Percentiles rank a stretch among this genome's conserved stretches.
Evolutionary conservation across 225 moss, liverwort and hornwort species (phyloP).

Genomic region (Bryoerythrophyllum caledonicum): DNA sequence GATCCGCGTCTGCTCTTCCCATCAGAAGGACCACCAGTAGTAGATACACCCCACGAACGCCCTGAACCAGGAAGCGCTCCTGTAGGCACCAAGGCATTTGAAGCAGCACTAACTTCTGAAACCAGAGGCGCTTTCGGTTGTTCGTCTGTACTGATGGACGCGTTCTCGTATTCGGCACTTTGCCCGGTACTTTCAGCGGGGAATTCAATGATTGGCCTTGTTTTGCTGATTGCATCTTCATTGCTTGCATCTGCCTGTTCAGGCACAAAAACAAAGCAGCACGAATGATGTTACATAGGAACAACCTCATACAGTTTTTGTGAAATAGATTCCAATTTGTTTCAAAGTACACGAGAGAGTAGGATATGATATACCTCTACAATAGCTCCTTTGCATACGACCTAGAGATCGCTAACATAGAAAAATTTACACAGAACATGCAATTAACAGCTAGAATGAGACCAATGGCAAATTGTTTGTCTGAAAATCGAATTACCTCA

Average conservation of each 20-base stretch:
- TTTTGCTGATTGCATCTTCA: slow-evolving; percentile 44
- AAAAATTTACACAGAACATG: slow-evolving; percentile 8
- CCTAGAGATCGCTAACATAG: not conserved
- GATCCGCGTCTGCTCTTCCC: slow-evolving; percentile 53
- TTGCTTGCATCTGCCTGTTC: slow-evolving; percentile 47
- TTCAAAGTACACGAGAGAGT: not conserved
- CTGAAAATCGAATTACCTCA: not conserved
- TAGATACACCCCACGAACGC: slow-evolving; percentile 62
- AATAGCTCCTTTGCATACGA: slow-evolving; percentile 11
- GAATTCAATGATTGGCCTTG: slow-evolving; percentile 55
- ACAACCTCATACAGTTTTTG: slow-evolving; percentile 1
- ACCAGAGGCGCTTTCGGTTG: slow-evolving; percentile 27
- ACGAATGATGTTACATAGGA: slow-evolving; percentile 15
- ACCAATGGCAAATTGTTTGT: not conserved
- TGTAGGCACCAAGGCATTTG: slow-evolving; percentile 59
- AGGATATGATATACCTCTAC: slow-evolving; percentile 5
- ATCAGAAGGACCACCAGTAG: slow-evolving; percentile 40
- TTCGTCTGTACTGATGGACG: slow-evolving; percentile 28
- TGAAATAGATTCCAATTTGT: not conserved
- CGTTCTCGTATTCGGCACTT: slow-evolving; percentile 33
- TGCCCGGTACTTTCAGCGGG: slow-evolving; percentile 46
- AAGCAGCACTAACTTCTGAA: slow-evolving; percentile 37
- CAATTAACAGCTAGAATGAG: not conserved
- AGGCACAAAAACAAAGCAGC: slow-evolving; percentile 19
- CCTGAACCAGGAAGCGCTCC: slow-evolving; percentile 46